Percentiles rank a stretch among this genome's conserved stretches.
phyloP scores from a whole-genome alignment of 768 basidiomycete genomes.

The Mycena pura region DNA sequence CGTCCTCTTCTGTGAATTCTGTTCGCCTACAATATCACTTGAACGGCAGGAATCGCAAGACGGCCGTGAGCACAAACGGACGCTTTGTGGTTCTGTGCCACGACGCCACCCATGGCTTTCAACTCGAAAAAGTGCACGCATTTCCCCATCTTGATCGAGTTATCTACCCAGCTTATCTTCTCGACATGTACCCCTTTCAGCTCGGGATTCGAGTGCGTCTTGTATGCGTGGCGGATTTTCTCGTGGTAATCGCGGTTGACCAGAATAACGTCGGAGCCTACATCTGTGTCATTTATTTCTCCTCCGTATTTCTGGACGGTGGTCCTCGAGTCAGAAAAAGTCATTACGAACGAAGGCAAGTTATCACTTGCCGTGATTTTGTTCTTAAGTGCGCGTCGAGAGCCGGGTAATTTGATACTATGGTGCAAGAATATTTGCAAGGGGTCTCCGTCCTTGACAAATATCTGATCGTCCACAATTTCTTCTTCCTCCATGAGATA shows the following conservation, averaged over 20 bases:
- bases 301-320: conserved; percentile 32
- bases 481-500: conserved; percentile 6
- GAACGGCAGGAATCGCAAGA: background rate
- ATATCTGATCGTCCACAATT: conserved; percentile 16
- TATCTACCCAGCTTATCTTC: conserved; percentile 33
- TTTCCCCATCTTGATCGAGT: conserved; percentile 28
- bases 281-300: conserved; percentile 13
- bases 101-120: conserved; percentile 39
- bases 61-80: background rate
- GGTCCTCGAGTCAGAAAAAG: background rate
- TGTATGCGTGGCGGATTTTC: conserved; percentile 26
- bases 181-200: conserved; percentile 29
- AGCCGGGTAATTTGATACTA: conserved; percentile 32
- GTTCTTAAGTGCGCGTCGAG: conserved; percentile 27
- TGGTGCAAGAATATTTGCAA: conserved; percentile 43
- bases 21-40: conserved; percentile 25
- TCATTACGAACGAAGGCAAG: background rate
- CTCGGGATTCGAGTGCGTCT: conserved; percentile 12
- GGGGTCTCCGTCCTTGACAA: conserved; percentile 34
- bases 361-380: conserved; percentile 47
- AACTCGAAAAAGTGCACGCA: conserved; percentile 28
- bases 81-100: background rate
- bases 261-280: conserved; percentile 32
- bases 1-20: conserved; percentile 47
- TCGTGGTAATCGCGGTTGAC: conserved; percentile 26